phyloP scores from a whole-genome alignment of 2,329 filamentous ascomycete genomes.

The Penicillium italicum region DNA sequence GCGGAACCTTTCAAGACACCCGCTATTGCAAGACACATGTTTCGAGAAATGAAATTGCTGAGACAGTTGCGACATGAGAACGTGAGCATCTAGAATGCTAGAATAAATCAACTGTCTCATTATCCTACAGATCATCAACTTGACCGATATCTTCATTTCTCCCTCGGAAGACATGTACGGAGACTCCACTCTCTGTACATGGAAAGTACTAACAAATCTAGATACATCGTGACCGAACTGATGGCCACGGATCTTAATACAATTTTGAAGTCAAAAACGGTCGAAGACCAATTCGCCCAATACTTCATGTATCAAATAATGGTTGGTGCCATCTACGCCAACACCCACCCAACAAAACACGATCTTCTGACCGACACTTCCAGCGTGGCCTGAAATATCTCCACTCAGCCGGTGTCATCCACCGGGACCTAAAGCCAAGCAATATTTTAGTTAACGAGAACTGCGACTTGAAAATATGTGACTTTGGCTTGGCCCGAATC shows the following conservation, averaged over 20 bases:
- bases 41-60: slow-evolving; percentile 91
- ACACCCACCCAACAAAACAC: neutral
- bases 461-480: slow-evolving; percentile 98
- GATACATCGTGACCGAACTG: slow-evolving; percentile 96
- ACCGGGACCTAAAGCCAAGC: slow-evolving; percentile 95
- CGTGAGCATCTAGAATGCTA: slow-evolving; percentile 49
- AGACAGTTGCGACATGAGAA: slow-evolving; percentile 98
- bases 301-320: slow-evolving; percentile 99
- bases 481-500: slow-evolving; percentile 94
- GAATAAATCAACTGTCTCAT: slow-evolving; percentile 14
- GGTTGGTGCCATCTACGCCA: slow-evolving; percentile 47
- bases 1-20: slow-evolving; percentile 99
- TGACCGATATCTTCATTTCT: slow-evolving; percentile 99
- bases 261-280: slow-evolving; percentile 84
- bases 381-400: slow-evolving; percentile 98
- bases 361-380: slow-evolving; percentile 5
- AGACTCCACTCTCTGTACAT: neutral
- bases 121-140: slow-evolving; percentile 72
- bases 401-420: slow-evolving; percentile 94
- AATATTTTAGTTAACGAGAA: slow-evolving; percentile 99
- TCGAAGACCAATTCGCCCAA: slow-evolving; percentile 99
- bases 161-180: slow-evolving; percentile 94
- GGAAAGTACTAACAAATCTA: slow-evolving; percentile 36
- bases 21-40: slow-evolving; percentile 92
- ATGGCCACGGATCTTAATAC: slow-evolving; percentile 94